phyloP scores from a whole-genome alignment of 176 grass and related monocot species.

The Avena eriantha region DNA sequence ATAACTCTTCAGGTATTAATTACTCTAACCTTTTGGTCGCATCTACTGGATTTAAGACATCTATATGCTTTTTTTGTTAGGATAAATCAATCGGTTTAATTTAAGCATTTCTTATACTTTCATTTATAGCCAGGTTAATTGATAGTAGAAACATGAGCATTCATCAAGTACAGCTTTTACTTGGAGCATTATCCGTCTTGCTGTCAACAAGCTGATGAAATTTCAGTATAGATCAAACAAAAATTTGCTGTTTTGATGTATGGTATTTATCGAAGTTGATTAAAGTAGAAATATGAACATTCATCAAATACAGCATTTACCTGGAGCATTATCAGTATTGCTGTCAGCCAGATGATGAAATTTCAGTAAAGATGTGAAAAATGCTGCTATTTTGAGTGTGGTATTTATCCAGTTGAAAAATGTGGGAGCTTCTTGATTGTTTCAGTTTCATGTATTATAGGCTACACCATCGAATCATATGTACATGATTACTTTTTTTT shows the following conservation, averaged over 20 bases:
- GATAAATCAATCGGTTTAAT: background rate
- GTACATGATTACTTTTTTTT: background rate
- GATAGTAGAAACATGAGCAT: background rate
- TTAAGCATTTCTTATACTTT: background rate
- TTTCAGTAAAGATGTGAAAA: background rate
- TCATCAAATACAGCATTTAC: conserved; percentile 9
- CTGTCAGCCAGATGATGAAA: background rate
- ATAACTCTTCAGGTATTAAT: conserved; percentile 71
- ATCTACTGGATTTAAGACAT: background rate
- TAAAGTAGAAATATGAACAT: background rate
- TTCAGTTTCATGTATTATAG: background rate
- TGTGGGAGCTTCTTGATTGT: background rate
- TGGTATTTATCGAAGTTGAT: conserved; percentile 17
- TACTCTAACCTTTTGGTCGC: conserved; percentile 3
- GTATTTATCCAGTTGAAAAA: background rate
- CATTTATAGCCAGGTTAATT: background rate
- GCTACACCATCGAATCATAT: background rate
- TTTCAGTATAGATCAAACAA: background rate
- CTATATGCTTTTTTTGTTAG: background rate
- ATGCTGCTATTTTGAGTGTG: background rate
- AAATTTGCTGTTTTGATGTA: background rate
- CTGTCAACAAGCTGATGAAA: background rate
- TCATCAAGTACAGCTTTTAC: conserved; percentile 2
- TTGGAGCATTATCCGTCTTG: background rate
- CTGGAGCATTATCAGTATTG: background rate